A percentile compares a stretch with the other conserved stretches of the same genome.
phyloP scores from a whole-genome alignment of 2,329 filamentous ascomycete species.

The Metarhizium anisopliae region DNA sequence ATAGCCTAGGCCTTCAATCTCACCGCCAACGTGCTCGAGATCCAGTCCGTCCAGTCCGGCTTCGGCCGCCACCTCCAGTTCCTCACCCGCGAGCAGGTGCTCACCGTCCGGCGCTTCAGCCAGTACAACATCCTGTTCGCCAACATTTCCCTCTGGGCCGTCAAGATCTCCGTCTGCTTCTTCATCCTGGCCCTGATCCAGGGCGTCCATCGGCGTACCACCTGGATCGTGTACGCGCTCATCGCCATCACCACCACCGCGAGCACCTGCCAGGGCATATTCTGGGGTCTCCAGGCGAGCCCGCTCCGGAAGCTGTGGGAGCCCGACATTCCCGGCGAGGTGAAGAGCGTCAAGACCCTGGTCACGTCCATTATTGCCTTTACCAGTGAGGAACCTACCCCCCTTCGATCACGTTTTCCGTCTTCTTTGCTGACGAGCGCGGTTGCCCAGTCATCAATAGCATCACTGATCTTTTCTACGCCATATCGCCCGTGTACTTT shows the following conservation, averaged over 20 bases:
- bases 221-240: not conserved
- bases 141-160: not conserved
- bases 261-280: not conserved
- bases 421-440: not conserved
- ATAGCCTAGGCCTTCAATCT: not conserved
- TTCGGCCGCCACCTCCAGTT: not conserved
- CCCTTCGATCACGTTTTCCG: no score
- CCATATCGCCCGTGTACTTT: not conserved
- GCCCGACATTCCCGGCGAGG: no score
- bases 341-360: no score
- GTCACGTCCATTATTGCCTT: no score
- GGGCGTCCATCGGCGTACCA: not conserved
- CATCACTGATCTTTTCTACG: not conserved
- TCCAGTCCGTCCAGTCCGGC: not conserved
- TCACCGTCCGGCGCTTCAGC: not conserved
- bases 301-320: no score
- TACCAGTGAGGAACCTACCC: no score
- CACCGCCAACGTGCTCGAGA: not conserved
- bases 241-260: not conserved
- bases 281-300: not conserved
- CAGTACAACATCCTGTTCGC: not conserved
- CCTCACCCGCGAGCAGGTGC: not conserved
- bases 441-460: not conserved
- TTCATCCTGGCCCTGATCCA: not conserved
- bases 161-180: not conserved